Conservation (phyloP, 805 yeast genomes). For the Candida suzukii region DNA sequence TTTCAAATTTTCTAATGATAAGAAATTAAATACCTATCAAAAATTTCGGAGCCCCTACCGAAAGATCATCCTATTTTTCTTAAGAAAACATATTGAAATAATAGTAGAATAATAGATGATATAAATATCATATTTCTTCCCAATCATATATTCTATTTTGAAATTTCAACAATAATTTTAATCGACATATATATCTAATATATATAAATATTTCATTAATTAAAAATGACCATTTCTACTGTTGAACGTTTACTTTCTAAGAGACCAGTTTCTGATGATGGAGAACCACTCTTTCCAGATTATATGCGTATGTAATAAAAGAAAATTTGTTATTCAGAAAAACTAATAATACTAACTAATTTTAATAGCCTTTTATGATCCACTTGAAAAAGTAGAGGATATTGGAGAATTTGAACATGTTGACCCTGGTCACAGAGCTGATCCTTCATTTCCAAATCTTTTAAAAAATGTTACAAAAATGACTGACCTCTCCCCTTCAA, state of each 20-base stretch:
- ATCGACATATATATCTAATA: too few relatives aligned
- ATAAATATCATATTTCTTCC: too few relatives aligned
- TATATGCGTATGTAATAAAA: slow-evolving; percentile 7
- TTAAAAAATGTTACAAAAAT: slow-evolving; percentile 23
- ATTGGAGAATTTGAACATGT: slow-evolving; percentile 10
- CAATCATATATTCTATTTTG: too few relatives aligned
- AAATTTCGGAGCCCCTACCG: too few relatives aligned
- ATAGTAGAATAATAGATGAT: too few relatives aligned
- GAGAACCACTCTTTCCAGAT: slow-evolving; percentile 9
- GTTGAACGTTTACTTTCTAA: slow-evolving; percentile 3
- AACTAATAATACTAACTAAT: background rate
- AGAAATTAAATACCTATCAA: too few relatives aligned
- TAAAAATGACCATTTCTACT: slow-evolving; percentile 4
- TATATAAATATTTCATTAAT: too few relatives aligned
- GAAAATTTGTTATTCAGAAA: background rate
- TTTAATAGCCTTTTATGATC: slow-evolving; percentile 9
- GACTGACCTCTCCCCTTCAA: slow-evolving; percentile 32
- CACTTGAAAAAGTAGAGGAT: slow-evolving; percentile 12
- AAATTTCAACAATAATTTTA: too few relatives aligned
- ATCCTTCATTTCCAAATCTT: slow-evolving; percentile 41
- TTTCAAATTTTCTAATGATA: too few relatives aligned
- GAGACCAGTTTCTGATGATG: slow-evolving; percentile 6
- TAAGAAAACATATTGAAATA: too few relatives aligned
- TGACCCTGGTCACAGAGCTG: slow-evolving; percentile 31
- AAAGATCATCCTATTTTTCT: too few relatives aligned